Conservation (phyloP, 371 early-diverging fungal species). For the Funneliformis caledonium region DNA sequence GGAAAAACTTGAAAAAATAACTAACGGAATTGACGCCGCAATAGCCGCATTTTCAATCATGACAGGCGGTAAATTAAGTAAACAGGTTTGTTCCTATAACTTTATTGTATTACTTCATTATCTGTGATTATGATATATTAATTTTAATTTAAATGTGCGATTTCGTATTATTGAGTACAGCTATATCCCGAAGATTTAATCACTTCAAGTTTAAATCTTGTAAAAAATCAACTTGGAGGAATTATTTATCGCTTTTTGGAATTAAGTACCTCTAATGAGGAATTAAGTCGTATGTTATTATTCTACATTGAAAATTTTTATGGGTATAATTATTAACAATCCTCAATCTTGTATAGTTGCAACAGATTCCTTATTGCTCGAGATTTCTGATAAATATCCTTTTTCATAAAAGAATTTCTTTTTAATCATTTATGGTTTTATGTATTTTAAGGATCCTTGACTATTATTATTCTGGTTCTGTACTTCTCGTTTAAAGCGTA, state of each 20-base stretch:
- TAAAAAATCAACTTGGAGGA: conserved; percentile 36
- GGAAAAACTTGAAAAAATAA: conserved; percentile 26
- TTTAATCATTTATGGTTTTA: background rate
- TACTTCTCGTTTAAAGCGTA: conserved; percentile 33
- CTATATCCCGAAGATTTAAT: conserved; percentile 40
- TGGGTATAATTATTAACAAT: background rate
- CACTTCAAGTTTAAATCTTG: conserved; percentile 34
- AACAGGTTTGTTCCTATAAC: conserved; percentile 16
- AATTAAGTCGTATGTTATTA: conserved; percentile 30
- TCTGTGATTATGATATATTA: background rate
- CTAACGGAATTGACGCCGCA: conserved; percentile 38
- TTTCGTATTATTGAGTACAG: conserved; percentile 4
- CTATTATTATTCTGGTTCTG: background rate
- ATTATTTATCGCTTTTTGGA: conserved; percentile 31
- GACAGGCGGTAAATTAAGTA: conserved; percentile 40
- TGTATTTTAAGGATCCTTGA: background rate
- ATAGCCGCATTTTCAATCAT: conserved; percentile 35
- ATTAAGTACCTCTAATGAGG: conserved; percentile 15
- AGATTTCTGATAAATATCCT: conserved; percentile 38
- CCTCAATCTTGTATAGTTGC: background rate
- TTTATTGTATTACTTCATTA: background rate
- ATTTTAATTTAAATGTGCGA: background rate
- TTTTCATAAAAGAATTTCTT: background rate
- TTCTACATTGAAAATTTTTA: background rate
- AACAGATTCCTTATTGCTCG: conserved; percentile 13